Conservation (phyloP, 345 rosid species). For the Moricandia moricandioides region DNA sequence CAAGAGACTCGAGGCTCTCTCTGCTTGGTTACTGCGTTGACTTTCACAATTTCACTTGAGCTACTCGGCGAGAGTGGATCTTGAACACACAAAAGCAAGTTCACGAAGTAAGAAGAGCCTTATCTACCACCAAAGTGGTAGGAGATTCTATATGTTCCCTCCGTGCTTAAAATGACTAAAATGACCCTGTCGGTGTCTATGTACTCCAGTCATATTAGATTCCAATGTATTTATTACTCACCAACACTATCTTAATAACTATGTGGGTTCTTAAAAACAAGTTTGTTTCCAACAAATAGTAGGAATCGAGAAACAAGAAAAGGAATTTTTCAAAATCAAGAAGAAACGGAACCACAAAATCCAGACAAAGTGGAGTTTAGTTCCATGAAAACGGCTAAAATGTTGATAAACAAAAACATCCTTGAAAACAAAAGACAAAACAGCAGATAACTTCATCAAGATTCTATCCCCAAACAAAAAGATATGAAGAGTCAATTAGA, state of each 20-base stretch:
- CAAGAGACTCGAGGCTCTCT: neutral
- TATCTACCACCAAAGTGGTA: neutral
- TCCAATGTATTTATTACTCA: too few relatives aligned
- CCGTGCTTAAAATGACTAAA: neutral
- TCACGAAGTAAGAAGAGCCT: neutral
- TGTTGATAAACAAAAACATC: constrained; percentile 21
- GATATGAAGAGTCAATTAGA: neutral
- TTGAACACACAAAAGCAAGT: neutral
- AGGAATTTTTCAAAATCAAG: neutral
- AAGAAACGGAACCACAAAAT: neutral
- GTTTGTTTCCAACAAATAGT: too few relatives aligned
- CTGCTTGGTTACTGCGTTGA: neutral
- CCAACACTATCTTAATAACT: too few relatives aligned
- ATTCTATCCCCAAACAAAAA: constrained; percentile 16
- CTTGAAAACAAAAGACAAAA: neutral
- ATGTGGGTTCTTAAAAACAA: too few relatives aligned
- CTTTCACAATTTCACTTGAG: constrained; percentile 13
- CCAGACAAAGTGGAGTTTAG: constrained; percentile 9
- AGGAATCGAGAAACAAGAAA: too few relatives aligned
- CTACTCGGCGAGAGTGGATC: neutral
- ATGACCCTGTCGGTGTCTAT: neutral
- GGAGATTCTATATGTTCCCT: neutral
- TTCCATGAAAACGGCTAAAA: constrained; percentile 8
- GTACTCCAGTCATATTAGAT: too few relatives aligned
- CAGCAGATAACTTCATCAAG: constrained; percentile 12